Evolutionary conservation across 176 grass and related monocot species (phyloP).

Genomic region (Secale cereale): DNA sequence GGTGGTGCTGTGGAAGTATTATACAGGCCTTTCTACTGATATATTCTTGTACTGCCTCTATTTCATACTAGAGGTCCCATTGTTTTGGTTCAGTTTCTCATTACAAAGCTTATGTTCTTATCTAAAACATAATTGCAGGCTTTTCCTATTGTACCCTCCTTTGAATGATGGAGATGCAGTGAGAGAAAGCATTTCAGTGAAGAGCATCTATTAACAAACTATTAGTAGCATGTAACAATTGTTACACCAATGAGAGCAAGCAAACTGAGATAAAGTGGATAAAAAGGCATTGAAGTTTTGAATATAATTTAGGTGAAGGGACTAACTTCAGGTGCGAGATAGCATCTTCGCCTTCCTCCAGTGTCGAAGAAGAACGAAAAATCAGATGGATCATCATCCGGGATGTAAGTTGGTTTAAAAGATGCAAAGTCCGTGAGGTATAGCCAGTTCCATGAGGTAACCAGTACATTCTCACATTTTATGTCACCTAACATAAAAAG

Average conservation of each 20-base stretch:
- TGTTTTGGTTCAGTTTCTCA: not conserved
- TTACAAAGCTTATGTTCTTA: not conserved
- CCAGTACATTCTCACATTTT: constrained; percentile 97
- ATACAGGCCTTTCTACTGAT: not conserved
- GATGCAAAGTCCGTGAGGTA: constrained; percentile 95
- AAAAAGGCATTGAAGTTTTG: not conserved
- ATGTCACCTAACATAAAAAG: constrained; percentile 75
- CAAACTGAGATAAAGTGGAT: not conserved
- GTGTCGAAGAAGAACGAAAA: constrained; percentile 99
- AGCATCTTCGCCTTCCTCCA: constrained; percentile 88
- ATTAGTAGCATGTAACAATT: constrained; percentile 2
- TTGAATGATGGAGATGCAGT: not conserved
- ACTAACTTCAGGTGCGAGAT: constrained; percentile 92
- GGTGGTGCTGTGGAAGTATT: not conserved
- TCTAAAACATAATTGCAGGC: not conserved
- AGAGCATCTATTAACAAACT: not conserved
- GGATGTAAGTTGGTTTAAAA: constrained; percentile 97
- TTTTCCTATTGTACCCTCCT: not conserved
- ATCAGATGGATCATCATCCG: constrained; percentile 89
- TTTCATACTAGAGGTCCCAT: not conserved
- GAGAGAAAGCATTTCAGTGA: not conserved
- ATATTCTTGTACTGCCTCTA: not conserved
- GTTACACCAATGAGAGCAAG: not conserved
- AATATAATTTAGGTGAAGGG: constrained; percentile 15
- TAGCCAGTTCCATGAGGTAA: constrained; percentile 97